Percentiles rank a stretch among this genome's conserved stretches.
Conservation (phyloP, 192 early-diverging fungal species). For the Funneliformis geosporum region DNA sequence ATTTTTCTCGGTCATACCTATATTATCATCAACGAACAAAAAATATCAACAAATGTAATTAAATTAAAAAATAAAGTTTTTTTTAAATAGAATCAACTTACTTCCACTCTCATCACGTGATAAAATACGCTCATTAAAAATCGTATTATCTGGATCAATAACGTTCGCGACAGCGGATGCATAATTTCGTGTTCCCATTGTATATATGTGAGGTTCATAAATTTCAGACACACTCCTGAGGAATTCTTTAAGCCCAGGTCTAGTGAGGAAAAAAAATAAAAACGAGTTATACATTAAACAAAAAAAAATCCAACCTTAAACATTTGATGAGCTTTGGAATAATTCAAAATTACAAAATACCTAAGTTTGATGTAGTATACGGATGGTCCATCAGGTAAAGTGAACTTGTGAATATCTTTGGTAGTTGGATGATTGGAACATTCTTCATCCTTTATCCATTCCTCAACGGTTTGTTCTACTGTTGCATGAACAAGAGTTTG, state of each 20-base stretch:
- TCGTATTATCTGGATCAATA: slow-evolving; percentile 78
- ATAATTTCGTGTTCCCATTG: slow-evolving; percentile 95
- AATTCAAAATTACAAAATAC: slow-evolving; percentile 40
- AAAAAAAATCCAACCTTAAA: no score
- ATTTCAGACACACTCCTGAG: slow-evolving; percentile 62
- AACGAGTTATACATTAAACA: not conserved
- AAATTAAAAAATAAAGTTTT: not conserved
- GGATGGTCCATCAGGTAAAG: slow-evolving; percentile 63
- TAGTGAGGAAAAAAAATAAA: slow-evolving; percentile 26
- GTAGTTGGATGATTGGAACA: slow-evolving; percentile 55
- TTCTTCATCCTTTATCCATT: slow-evolving; percentile 70
- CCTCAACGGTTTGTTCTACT: slow-evolving; percentile 69
- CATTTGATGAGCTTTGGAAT: no score
- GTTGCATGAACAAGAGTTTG: slow-evolving; percentile 97
- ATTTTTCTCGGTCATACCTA: slow-evolving; percentile 75
- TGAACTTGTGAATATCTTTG: slow-evolving; percentile 79
- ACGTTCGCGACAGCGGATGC: slow-evolving; percentile 83
- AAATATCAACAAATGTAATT: not conserved
- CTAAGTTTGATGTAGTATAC: slow-evolving; percentile 86
- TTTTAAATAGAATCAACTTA: slow-evolving; percentile 41
- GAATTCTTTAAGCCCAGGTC: slow-evolving; percentile 83
- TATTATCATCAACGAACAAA: not conserved
- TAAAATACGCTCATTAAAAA: slow-evolving; percentile 88
- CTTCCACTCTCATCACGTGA: slow-evolving; percentile 92
- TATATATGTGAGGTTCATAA: slow-evolving; percentile 99